Evolutionary conservation across 805 yeast genomes (phyloP).

Genomic region (Cyberlindnera mrakii): DNA sequence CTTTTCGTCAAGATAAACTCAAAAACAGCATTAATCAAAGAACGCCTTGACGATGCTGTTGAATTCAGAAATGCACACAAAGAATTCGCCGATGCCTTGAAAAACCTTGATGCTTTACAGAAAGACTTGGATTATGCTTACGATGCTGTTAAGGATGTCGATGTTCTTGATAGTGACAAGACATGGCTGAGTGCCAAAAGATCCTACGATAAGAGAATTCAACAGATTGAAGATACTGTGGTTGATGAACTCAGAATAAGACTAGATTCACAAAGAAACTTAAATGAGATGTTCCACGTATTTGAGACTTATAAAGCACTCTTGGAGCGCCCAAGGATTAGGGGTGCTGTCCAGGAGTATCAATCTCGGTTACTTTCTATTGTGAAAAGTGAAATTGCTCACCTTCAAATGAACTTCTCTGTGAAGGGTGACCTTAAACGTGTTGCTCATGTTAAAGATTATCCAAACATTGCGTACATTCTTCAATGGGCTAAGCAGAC

Average conservation of each 20-base stretch:
- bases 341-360: constrained; percentile 54
- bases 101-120: constrained; percentile 11
- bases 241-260: constrained; percentile 33
- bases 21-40: constrained; percentile 32
- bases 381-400: constrained; percentile 40
- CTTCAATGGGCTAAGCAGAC: constrained; percentile 51
- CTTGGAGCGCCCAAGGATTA: constrained; percentile 45
- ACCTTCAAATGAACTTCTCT: constrained; percentile 35
- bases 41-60: constrained; percentile 36
- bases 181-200: constrained; percentile 38
- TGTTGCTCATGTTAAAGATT: constrained; percentile 35
- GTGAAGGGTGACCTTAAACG: constrained; percentile 30
- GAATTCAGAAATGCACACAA: constrained; percentile 49
- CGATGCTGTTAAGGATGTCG: constrained; percentile 30
- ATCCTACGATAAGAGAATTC: constrained; percentile 36
- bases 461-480: constrained; percentile 42
- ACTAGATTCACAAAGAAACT: constrained; percentile 33
- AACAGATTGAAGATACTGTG: constrained; percentile 40
- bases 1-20: constrained; percentile 57
- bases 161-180: constrained; percentile 32
- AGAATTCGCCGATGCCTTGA: constrained; percentile 35
- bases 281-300: constrained; percentile 46
- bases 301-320: constrained; percentile 45
- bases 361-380: constrained; percentile 44
- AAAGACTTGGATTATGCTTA: constrained; percentile 36